Percentiles rank a stretch among this genome's conserved stretches.
These are phyloP conservation scores for Priceomyces medius DNA, from an alignment of 805 yeast species.

Conservation along the genomic window DNA sequence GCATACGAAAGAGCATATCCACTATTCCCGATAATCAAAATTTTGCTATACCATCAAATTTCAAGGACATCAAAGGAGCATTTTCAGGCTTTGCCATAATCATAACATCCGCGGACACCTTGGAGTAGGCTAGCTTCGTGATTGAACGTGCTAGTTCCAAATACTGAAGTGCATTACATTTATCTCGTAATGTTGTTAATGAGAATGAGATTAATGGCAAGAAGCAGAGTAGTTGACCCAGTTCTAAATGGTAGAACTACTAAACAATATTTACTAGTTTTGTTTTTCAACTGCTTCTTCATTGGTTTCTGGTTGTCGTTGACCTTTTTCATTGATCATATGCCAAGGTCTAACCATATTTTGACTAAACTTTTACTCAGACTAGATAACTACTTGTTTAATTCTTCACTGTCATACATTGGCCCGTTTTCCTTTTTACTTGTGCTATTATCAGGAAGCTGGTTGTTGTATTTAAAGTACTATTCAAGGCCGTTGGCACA, in stretches of 20 bases:
- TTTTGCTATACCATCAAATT: neutral
- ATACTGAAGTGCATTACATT: neutral
- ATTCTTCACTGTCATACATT: constrained; percentile 10
- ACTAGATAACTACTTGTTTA: constrained; percentile 42
- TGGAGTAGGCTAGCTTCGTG: neutral
- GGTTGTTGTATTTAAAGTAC: constrained; percentile 14
- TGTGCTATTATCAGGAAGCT: constrained; percentile 21
- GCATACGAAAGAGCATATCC: neutral
- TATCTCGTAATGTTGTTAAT: neutral
- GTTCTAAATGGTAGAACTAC: constrained; percentile 5
- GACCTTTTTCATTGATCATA: constrained; percentile 16
- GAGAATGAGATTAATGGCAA: neutral
- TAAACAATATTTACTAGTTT: neutral
- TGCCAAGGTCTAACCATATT: constrained; percentile 49
- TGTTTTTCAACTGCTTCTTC: constrained; percentile 5
- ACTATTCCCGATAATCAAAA: neutral
- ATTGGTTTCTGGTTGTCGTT: constrained; percentile 8
- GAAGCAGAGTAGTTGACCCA: constrained; percentile 2
- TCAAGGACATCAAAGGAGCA: too few species aligned
- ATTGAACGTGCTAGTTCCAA: neutral
- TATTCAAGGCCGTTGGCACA: neutral
- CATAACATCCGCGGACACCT: neutral
- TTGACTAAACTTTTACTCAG: constrained; percentile 49
- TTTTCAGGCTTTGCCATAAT: neutral
- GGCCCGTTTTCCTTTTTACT: constrained; percentile 11